Evolutionary conservation across 306 rosid genomes (phyloP).

Genomic region (Cucumis hystrix): DNA sequence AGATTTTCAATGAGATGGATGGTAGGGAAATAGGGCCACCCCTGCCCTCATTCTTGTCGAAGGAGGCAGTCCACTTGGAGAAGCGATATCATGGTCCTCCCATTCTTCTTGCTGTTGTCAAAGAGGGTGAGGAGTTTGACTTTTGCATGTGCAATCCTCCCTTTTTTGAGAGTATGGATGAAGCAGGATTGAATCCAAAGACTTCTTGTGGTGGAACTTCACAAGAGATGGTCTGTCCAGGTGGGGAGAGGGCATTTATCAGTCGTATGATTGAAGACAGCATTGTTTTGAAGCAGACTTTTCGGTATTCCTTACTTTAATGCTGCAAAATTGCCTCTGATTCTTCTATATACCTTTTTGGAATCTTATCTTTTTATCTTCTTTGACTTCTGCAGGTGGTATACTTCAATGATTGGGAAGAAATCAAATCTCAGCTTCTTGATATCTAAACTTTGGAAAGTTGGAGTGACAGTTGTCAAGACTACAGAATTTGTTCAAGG

Average conservation of each 20-base stretch:
- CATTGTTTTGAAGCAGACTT: conserved; percentile 30
- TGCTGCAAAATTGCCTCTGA: not conserved
- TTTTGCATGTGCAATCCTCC: conserved; percentile 98
- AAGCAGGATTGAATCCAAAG: conserved; percentile 80
- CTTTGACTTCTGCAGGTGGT: conserved; percentile 44
- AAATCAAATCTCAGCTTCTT: conserved; percentile 47
- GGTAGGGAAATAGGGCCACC: conserved; percentile 16
- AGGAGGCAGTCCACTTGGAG: conserved; percentile 11
- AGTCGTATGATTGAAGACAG: conserved; percentile 74
- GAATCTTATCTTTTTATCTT: not conserved
- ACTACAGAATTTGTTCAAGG: conserved; percentile 93
- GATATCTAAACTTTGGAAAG: conserved; percentile 56
- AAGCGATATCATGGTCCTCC: conserved; percentile 50
- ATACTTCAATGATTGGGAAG: conserved; percentile 71
- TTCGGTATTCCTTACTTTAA: conserved; percentile 33
- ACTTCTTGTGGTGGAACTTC: conserved; percentile 78
- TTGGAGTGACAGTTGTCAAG: conserved; percentile 68
- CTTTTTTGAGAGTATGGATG: conserved; percentile 73
- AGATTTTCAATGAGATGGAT: conserved; percentile 4
- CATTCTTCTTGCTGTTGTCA: conserved; percentile 66
- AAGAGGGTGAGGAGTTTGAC: conserved; percentile 69
- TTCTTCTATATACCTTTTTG: not conserved
- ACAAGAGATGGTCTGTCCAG: conserved; percentile 74
- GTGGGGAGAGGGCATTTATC: conserved; percentile 81
- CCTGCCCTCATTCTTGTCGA: conserved; percentile 20